These are phyloP conservation scores for Cyclotella choctawhatcheeana DNA, from an alignment of 108 stramenopile species.

Conservation along the genomic window DNA sequence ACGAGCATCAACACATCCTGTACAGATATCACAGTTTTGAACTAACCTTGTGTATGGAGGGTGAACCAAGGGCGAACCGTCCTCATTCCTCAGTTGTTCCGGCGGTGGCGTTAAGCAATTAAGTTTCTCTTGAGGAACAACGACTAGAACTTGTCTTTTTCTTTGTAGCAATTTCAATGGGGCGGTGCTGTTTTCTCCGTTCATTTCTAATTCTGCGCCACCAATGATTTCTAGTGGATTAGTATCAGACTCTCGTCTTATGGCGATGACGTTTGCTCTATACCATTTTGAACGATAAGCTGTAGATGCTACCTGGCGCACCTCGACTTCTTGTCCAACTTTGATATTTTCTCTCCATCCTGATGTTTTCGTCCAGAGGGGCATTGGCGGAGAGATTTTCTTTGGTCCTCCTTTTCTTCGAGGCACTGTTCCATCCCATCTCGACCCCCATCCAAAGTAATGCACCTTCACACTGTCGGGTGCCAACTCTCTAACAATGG, in stretches of 20 bases:
- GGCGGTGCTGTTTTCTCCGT: slow-evolving; percentile 26
- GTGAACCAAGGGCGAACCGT: slow-evolving; percentile 28
- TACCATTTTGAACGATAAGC: slow-evolving; percentile 77
- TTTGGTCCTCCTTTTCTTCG: slow-evolving; percentile 32
- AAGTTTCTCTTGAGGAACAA: slow-evolving; percentile 66
- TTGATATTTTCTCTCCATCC: slow-evolving; percentile 69
- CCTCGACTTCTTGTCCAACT: slow-evolving; percentile 67
- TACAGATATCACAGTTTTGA: neutral
- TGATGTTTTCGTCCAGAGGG: slow-evolving; percentile 67
- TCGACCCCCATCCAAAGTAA: slow-evolving; percentile 79
- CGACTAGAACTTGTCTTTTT: slow-evolving; percentile 67
- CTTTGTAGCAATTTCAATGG: slow-evolving; percentile 62
- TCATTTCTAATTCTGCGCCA: slow-evolving; percentile 69
- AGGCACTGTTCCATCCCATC: slow-evolving; percentile 66
- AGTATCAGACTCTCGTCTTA: slow-evolving; percentile 55
- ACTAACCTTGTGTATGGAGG: slow-evolving; percentile 80
- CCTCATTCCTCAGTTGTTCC: slow-evolving; percentile 3
- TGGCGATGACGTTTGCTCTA: slow-evolving; percentile 58
- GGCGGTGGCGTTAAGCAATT: slow-evolving; percentile 26
- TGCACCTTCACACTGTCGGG: slow-evolving; percentile 74
- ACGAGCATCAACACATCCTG: too few species aligned
- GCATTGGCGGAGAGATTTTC: slow-evolving; percentile 56
- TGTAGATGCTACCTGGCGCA: slow-evolving; percentile 62
- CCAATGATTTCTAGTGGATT: slow-evolving; percentile 42
- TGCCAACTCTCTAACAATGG: slow-evolving; percentile 61